Base-by-base conservation (phyloP, 768 basidiomycete genomes). In the Gyrodon lividus region DNA sequence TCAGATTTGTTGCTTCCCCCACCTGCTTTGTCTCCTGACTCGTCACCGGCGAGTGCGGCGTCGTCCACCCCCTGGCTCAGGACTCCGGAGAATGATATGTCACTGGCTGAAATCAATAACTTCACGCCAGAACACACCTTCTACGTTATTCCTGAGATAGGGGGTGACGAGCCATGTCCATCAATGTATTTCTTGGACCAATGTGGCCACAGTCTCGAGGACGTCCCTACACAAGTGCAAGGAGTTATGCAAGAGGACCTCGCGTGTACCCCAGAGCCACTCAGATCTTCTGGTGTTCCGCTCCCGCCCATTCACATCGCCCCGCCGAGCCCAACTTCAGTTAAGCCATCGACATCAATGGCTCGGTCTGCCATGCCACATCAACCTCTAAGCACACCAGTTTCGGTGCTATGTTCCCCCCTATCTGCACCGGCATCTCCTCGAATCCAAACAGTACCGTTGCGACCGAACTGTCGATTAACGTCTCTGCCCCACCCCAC, bases 21-120 rank as follows among this genome's bases (percentile, higher is more conserved):
- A 20, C 50, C 65, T 0, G 51, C 43, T 0, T 53, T 66, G 10
- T 69, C 67, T 6, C 67, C 64, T 0, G 66, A 70, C 19, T 42
- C 44, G 2, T 67, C 66, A 1, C 66, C 66, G 0, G 44, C 34
- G 2, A 64, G 64, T 14, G 35, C 51, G 28, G 53, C 52, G n/a
- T 66, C 63, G 13, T 68, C 66, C 10, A 51, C 52, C 5, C 53
- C 61, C 0, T 64, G 57, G 44, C 41, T 58, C 6, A 51, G 47
- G 26, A 67, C 66, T 0, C 66, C 66, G 0, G 41, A 43, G 9
- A 44, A 31, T 4, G 54, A 55, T 17, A 19, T 34, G 2, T 39
- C 26, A 5, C 35, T 57, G 9, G 19, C 35, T 10, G 17, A 34
- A 5, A 5, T 46, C 26, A 23, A 8, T 3, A 43, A 6, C 10